phyloP scores from a whole-genome alignment of 2,329 filamentous ascomycete genomes.

The Sclerotinia trifoliorum region DNA sequence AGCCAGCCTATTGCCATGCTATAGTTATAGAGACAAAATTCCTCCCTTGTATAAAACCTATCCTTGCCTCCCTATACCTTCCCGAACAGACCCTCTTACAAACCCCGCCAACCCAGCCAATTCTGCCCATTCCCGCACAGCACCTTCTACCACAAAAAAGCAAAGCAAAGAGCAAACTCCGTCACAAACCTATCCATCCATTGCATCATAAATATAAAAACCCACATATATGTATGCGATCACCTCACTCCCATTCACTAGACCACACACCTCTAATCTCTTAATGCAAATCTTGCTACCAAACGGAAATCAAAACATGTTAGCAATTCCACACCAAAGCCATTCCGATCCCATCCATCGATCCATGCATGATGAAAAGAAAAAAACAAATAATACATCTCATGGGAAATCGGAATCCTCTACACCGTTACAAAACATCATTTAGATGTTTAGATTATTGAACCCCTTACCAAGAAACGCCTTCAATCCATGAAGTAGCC shows the following conservation, averaged over 20 bases:
- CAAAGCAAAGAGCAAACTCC: background rate
- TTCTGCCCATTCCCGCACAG: background rate
- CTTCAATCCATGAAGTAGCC: background rate
- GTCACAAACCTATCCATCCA: background rate
- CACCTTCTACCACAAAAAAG: background rate
- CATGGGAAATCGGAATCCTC: background rate
- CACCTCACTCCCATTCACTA: background rate
- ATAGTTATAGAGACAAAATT: background rate
- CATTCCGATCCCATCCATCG: slow-evolving; percentile 4
- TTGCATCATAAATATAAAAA: slow-evolving; percentile 8
- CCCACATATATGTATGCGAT: background rate
- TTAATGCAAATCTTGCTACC: background rate
- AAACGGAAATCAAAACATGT: background rate
- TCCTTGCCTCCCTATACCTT: too few relatives aligned
- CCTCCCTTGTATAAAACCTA: background rate
- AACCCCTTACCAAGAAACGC: background rate
- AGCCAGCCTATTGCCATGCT: background rate
- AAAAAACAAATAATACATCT: slow-evolving; percentile 12
- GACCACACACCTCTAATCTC: background rate
- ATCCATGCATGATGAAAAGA: slow-evolving; percentile 5
- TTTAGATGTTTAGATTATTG: background rate
- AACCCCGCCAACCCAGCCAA: too few relatives aligned
- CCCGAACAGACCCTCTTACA: too few relatives aligned
- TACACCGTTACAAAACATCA: background rate
- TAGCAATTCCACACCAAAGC: background rate